Conservation (phyloP, 2,329 filamentous ascomycete genomes). For the Sporothrix humicola region DNA sequence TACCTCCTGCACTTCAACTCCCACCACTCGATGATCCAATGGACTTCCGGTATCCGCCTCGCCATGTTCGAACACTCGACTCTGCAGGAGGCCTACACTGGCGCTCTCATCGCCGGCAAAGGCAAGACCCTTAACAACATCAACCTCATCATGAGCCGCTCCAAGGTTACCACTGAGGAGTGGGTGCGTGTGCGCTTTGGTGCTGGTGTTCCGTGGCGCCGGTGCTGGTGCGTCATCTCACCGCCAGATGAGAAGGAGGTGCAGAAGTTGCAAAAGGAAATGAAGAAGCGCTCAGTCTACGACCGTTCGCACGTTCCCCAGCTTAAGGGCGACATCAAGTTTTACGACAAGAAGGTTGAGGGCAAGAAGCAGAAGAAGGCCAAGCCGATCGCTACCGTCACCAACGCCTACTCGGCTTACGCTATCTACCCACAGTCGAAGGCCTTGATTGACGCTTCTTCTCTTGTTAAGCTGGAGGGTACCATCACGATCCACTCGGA, state of each 20-base stretch:
- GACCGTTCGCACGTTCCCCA: constrained; percentile 70
- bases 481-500: constrained; percentile 84
- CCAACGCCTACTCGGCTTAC: constrained; percentile 88
- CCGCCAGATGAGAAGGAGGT: constrained; percentile 94
- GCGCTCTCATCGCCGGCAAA: constrained; percentile 92
- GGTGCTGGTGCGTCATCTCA: constrained; percentile 94
- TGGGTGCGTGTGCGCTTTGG: constrained; percentile 97
- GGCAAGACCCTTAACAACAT: constrained; percentile 90
- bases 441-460: constrained; percentile 91
- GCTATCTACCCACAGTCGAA: constrained; percentile 96
- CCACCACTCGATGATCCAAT: constrained; percentile 88
- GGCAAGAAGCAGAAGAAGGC: constrained; percentile 90
- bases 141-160: constrained; percentile 81
- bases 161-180: constrained; percentile 78
- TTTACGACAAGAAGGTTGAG: constrained; percentile 79
- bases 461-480: constrained; percentile 91
- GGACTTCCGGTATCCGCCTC: constrained; percentile 92
- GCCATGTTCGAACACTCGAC: constrained; percentile 94
- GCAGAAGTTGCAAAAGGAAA: constrained; percentile 78
- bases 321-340: constrained; percentile 88
- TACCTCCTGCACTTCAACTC: constrained; percentile 97
- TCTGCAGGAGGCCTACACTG: constrained; percentile 94
- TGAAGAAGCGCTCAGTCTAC: constrained; percentile 83
- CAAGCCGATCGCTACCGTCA: constrained; percentile 87
- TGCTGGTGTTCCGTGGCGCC: constrained; percentile 91